Evolutionary conservation across 148 eudicot species (phyloP).

Genomic region (Persicaria tinctoria): DNA sequence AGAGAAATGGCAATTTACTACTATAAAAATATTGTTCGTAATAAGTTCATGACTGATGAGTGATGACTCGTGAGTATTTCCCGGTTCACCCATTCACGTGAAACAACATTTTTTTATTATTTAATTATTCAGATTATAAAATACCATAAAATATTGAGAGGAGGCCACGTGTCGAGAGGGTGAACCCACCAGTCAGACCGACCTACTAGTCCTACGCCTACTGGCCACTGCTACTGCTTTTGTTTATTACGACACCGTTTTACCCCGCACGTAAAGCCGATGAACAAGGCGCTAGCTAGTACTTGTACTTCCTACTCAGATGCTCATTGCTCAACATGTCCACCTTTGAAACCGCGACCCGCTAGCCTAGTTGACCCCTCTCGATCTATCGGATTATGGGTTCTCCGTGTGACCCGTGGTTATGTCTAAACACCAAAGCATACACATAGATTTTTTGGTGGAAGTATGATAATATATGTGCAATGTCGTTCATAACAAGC

Average conservation of each 20-base stretch:
- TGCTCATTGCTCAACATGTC: too few species aligned
- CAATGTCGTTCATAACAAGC: too few species aligned
- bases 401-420: too few species aligned
- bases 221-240: slow-evolving; percentile 7
- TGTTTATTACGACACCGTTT: slow-evolving; percentile 9
- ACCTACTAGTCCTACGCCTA: background rate
- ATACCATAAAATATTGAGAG: background rate
- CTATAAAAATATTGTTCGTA: too few species aligned
- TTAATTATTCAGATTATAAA: background rate
- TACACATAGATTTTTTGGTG: too few species aligned
- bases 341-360: too few species aligned
- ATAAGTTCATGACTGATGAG: too few species aligned
- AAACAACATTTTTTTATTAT: background rate
- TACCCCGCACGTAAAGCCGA: background rate
- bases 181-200: background rate
- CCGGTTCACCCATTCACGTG: background rate
- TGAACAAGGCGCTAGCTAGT: background rate
- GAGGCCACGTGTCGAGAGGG: background rate
- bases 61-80: background rate
- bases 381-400: too few species aligned
- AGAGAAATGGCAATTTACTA: too few species aligned
- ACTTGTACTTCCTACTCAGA: background rate
- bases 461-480: too few species aligned
- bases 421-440: too few species aligned
- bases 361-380: too few species aligned